A percentile compares a stretch with the other conserved stretches of the same genome.
phyloP scores from a whole-genome alignment of 805 yeast species.

The Kuraishia floccosa region DNA sequence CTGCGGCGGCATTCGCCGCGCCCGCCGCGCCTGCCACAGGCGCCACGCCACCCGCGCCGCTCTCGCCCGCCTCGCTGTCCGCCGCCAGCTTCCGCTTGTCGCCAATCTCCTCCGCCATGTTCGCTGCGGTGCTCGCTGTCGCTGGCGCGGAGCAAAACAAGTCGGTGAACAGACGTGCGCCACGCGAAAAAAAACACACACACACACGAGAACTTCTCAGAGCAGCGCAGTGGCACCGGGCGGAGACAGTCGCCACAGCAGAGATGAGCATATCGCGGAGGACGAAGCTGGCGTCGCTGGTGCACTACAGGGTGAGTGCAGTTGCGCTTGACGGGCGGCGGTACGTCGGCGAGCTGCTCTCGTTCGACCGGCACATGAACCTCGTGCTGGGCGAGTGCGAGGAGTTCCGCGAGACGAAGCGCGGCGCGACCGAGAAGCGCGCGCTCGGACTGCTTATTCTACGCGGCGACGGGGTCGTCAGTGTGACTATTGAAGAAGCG shows the following conservation, averaged over 20 bases:
- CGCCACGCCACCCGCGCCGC: constrained; percentile 1
- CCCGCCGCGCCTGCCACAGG: constrained; percentile 1
- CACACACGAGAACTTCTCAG: too few species aligned
- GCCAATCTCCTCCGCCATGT: constrained; percentile 1
- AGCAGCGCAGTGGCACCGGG: too few species aligned
- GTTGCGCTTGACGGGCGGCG: constrained; percentile 69
- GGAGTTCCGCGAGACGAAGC: constrained; percentile 68
- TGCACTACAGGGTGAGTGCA: constrained; percentile 65
- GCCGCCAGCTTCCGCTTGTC: constrained; percentile 1
- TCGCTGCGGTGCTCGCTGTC: too few species aligned
- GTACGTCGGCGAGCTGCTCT: constrained; percentile 68
- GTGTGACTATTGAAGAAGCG: constrained; percentile 61
- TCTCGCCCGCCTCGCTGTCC: neutral
- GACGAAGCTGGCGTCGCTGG: constrained; percentile 37
- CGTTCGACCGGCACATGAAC: constrained; percentile 87
- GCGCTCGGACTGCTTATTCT: constrained; percentile 71
- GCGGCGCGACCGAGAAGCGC: constrained; percentile 52
- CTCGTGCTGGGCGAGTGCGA: constrained; percentile 75
- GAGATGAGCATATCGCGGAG: constrained; percentile 27
- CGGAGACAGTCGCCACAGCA: too few species aligned
- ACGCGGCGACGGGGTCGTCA: constrained; percentile 80
- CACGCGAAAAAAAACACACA: too few species aligned
- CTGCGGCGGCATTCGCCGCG: constrained; percentile 8
- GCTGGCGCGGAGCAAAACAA: too few species aligned
- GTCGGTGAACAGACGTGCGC: too few species aligned